phyloP scores from a whole-genome alignment of 495 filamentous ascomycete species.

The Aspergillus carlsbadensis region DNA sequence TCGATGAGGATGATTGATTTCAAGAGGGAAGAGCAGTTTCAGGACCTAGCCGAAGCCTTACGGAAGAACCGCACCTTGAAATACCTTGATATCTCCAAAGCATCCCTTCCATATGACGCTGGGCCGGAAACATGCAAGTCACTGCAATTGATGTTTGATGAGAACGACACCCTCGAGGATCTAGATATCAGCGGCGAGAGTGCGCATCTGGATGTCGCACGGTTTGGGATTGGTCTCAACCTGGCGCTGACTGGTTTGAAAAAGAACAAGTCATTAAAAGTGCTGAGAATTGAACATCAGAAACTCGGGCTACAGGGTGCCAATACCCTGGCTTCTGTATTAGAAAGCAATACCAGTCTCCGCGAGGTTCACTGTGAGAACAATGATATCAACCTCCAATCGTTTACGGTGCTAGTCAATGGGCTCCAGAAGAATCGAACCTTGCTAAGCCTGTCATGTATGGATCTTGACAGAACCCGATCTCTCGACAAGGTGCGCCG shows the following conservation, averaged over 20 bases:
- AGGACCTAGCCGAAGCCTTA: constrained; percentile 69
- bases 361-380: constrained; percentile 73
- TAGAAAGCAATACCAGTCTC: constrained; percentile 64
- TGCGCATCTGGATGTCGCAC: constrained; percentile 80
- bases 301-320: constrained; percentile 68
- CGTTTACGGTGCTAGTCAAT: constrained; percentile 75
- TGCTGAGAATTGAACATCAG: constrained; percentile 73
- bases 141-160: constrained; percentile 72
- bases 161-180: constrained; percentile 72
- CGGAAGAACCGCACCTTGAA: constrained; percentile 69
- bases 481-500: constrained; percentile 63
- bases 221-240: constrained; percentile 79
- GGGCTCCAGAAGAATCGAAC: constrained; percentile 66
- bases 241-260: constrained; percentile 74
- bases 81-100: constrained; percentile 84
- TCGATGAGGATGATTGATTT: constrained; percentile 87
- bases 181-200: constrained; percentile 89
- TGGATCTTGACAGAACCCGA: constrained; percentile 60
- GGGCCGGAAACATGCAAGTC: constrained; percentile 70
- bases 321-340: constrained; percentile 72
- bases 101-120: constrained; percentile 77
- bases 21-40: constrained; percentile 71
- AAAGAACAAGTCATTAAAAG: constrained; percentile 69
- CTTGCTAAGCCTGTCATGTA: constrained; percentile 62
- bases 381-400: constrained; percentile 76